Conservation (phyloP, 139 green algal genomes). For the Tetradesmus obliquus region DNA sequence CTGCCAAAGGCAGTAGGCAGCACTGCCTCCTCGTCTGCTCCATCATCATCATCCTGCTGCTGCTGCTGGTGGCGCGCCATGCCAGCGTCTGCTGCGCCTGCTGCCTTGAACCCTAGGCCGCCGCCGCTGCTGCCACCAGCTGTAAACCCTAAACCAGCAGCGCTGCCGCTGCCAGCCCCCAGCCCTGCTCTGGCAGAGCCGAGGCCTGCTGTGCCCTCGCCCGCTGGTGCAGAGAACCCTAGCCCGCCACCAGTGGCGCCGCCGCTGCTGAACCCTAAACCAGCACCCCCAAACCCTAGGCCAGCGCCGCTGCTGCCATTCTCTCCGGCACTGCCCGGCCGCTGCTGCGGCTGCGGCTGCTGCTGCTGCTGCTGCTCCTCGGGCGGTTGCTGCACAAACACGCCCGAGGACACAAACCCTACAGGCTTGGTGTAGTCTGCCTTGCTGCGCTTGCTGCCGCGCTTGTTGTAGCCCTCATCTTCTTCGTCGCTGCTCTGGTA, state of each 20-base stretch:
- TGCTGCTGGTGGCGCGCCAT: neutral
- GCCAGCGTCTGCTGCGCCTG: neutral
- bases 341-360: conserved; percentile 8
- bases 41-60: conserved; percentile 54
- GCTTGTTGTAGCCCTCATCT: conserved; percentile 50
- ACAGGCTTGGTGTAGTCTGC: conserved; percentile 77
- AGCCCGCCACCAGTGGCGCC: neutral
- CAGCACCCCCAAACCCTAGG: conserved; percentile 27
- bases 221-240: conserved; percentile 12
- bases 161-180: conserved; percentile 35
- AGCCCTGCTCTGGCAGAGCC: conserved; percentile 46
- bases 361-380: conserved; percentile 34
- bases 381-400: conserved; percentile 45
- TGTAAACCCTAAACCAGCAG: conserved; percentile 29
- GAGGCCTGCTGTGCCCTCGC: conserved; percentile 38
- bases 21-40: conserved; percentile 57
- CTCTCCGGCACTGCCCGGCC: neutral
- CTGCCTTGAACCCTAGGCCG: conserved; percentile 55
- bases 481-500: conserved; percentile 64
- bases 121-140: conserved; percentile 19
- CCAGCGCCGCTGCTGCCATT: conserved; percentile 11
- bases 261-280: conserved; percentile 21
- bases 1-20: conserved; percentile 87
- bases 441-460: conserved; percentile 43
- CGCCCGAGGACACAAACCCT: conserved; percentile 85